Evolutionary conservation across 1,284 basidiomycete species (phyloP).

Genomic region (Chondrostereum purpureum): DNA sequence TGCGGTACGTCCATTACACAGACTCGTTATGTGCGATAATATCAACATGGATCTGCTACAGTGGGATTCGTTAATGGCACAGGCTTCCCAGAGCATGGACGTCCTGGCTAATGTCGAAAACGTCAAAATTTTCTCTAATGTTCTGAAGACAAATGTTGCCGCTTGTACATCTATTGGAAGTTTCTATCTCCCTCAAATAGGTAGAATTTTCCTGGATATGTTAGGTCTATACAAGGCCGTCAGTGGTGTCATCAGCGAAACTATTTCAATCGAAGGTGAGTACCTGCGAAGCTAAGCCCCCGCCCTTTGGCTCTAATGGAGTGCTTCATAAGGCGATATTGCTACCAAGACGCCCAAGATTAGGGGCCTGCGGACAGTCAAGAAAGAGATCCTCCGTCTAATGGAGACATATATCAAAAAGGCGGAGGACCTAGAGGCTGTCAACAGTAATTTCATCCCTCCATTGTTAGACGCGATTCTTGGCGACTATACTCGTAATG

Average conservation of each 20-base stretch:
- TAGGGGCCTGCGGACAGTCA: constrained; percentile 91
- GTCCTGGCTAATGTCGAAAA: constrained; percentile 90
- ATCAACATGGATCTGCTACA: too few species aligned
- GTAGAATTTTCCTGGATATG: constrained; percentile 97
- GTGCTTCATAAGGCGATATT: constrained; percentile 86
- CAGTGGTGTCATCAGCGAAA: constrained; percentile 95
- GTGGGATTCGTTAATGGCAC: constrained; percentile 98
- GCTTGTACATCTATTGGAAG: constrained; percentile 96
- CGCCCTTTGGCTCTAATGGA: too few species aligned
- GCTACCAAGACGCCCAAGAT: constrained; percentile 98
- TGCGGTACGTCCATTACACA: constrained; percentile 62
- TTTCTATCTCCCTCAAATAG: constrained; percentile 96
- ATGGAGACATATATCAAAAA: constrained; percentile 98
- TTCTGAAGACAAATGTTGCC: constrained; percentile 98
- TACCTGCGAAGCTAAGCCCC: too few species aligned
- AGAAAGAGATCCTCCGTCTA: constrained; percentile 96
- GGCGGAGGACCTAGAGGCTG: constrained; percentile 91
- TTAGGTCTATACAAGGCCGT: constrained; percentile 97
- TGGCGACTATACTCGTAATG: constrained; percentile 94
- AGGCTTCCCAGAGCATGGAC: constrained; percentile 91
- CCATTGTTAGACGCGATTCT: constrained; percentile 95
- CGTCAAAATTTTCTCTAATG: constrained; percentile 95
- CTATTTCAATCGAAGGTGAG: constrained; percentile 81
- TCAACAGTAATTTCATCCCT: constrained; percentile 91
- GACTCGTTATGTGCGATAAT: constrained; percentile 1